phyloP scores from a whole-genome alignment of 2,329 filamentous ascomycete species.

The Fusarium sp. region DNA sequence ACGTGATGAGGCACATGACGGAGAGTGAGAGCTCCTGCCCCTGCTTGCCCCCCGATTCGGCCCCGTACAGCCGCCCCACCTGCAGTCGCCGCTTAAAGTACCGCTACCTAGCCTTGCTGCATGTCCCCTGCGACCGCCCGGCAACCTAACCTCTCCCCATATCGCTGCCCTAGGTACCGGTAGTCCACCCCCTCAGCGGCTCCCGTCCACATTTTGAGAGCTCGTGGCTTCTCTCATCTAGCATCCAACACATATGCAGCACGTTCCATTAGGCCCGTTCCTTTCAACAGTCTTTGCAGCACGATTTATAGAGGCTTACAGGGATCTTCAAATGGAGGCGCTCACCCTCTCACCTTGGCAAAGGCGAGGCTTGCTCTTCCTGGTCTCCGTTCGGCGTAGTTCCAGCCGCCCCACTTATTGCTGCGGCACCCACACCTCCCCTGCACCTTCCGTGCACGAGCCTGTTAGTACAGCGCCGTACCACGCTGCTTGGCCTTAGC shows the following conservation, averaged over 20 bases:
- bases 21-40: neutral
- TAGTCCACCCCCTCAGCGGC: conserved; percentile 10
- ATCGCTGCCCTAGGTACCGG: conserved; percentile 3
- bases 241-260: neutral
- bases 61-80: conserved; percentile 22
- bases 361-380: neutral
- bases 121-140: conserved; percentile 21
- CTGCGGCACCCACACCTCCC: conserved; percentile 6
- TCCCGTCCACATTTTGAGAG: conserved; percentile 1
- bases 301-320: neutral
- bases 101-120: conserved; percentile 37
- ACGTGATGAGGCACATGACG: conserved; percentile 6
- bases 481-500: conserved; percentile 35
- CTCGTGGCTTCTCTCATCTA: neutral
- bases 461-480: conserved; percentile 32
- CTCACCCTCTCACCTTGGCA: neutral
- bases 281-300: neutral
- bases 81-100: conserved; percentile 26
- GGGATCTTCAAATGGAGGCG: neutral
- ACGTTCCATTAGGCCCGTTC: neutral
- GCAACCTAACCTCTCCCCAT: conserved; percentile 23
- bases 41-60: conserved; percentile 17
- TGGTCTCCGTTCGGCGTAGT: neutral
- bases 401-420: neutral
- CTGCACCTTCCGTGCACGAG: conserved; percentile 23